Conservation (phyloP, 2,329 filamentous ascomycete species). For the Zasmidium citrigriseum region DNA sequence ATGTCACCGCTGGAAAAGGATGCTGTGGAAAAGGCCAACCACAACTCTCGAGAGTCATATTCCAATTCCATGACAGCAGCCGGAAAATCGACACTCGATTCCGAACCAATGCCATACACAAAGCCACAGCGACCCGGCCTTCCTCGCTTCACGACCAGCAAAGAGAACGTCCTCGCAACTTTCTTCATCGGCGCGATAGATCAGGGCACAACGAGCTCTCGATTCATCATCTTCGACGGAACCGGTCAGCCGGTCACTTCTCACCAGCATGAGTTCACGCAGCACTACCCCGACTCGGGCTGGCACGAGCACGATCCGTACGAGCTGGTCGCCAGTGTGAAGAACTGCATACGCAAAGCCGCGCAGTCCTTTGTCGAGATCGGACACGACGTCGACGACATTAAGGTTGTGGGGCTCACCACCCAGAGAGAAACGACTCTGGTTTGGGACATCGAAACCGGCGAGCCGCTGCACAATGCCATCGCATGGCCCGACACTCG, state of each 20-base stretch:
- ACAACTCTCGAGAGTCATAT: not conserved
- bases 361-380: conserved; percentile 68
- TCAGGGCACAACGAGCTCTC: conserved; percentile 84
- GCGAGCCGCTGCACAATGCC: conserved; percentile 78
- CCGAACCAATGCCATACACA: conserved; percentile 6
- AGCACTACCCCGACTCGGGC: conserved; percentile 81
- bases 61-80: conserved; percentile 12
- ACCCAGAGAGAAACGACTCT: conserved; percentile 88
- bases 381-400: conserved; percentile 67
- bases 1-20: not conserved
- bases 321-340: conserved; percentile 73
- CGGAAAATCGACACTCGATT: conserved; percentile 12
- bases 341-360: conserved; percentile 76
- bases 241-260: conserved; percentile 74
- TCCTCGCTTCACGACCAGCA: conserved; percentile 35
- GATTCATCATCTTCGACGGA: conserved; percentile 87
- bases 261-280: conserved; percentile 84
- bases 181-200: conserved; percentile 85
- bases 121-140: conserved; percentile 26
- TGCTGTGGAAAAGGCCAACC: not conserved
- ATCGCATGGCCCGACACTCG: conserved; percentile 91
- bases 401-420: conserved; percentile 80
- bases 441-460: conserved; percentile 79
- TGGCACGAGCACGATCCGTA: conserved; percentile 89
- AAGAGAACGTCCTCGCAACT: conserved; percentile 35